Evolutionary conservation across 495 filamentous ascomycete species (phyloP).

Genomic region (Daldinia decipiens): DNA sequence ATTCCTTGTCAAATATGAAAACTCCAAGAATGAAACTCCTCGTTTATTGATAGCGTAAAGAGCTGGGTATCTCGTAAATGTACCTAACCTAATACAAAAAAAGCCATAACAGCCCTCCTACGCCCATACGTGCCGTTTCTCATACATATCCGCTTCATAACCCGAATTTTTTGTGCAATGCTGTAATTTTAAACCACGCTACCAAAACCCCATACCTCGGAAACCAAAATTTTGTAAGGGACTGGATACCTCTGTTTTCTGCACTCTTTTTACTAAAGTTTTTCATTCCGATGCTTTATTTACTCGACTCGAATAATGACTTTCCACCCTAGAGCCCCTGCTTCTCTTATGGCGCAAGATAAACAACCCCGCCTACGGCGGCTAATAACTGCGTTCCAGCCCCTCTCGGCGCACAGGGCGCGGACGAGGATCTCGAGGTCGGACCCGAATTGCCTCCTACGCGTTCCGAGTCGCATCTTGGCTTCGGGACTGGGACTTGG

Average conservation of each 20-base stretch:
- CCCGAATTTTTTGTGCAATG: slow-evolving; percentile 13
- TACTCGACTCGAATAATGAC: slow-evolving; percentile 71
- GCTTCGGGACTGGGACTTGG: slow-evolving; percentile 48
- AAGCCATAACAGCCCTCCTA: slow-evolving; percentile 15
- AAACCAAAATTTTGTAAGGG: slow-evolving; percentile 1
- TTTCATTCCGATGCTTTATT: slow-evolving; percentile 11
- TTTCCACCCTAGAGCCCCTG: slow-evolving; percentile 70
- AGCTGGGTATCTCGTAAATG: slow-evolving; percentile 42
- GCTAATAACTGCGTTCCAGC: slow-evolving; percentile 74
- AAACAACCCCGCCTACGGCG: slow-evolving; percentile 71
- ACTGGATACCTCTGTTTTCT: slow-evolving; percentile 1
- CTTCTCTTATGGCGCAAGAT: slow-evolving; percentile 75
- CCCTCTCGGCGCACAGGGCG: slow-evolving; percentile 75
- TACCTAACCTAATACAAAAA: slow-evolving; percentile 10
- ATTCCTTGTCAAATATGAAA: neutral
- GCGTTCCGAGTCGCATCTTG: slow-evolving; percentile 62
- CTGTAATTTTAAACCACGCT: slow-evolving; percentile 20
- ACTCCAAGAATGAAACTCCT: slow-evolving; percentile 17
- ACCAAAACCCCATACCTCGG: neutral
- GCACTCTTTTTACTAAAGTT: neutral
- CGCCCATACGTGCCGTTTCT: slow-evolving; percentile 1
- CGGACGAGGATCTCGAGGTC: slow-evolving; percentile 72
- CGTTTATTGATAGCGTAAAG: slow-evolving; percentile 30
- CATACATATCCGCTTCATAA: slow-evolving; percentile 18
- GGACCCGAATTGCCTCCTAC: slow-evolving; percentile 61